Base-by-base conservation (phyloP, 495 filamentous ascomycete species). In the Beverwykella pulmonaria region DNA sequence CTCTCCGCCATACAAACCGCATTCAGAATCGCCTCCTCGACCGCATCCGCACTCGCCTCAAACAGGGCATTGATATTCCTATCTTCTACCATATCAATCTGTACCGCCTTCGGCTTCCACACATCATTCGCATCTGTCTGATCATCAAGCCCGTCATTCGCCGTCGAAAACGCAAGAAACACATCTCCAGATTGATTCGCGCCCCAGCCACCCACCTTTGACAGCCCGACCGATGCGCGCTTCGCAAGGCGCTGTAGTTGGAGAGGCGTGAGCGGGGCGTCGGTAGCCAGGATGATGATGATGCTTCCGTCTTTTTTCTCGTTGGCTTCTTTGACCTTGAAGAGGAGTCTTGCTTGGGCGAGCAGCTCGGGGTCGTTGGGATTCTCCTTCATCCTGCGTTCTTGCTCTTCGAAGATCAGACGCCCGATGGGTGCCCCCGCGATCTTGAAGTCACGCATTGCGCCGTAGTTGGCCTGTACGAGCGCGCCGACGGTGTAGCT, bases 1-100 rank as follows among this genome's bases (percentile, higher is more conserved):
- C 76, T 80, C 71, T 82, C 77, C 0, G 80, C 80, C 75, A 79
- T 82, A 41, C 75, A 80, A 1, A 85, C 65, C 46, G 80, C 77
- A 71, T 85, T 85, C 54, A 82, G 79, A 48, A 86, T 81, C 6
- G 81, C 75, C 70, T 86, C 82, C 71, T 86, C 82, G 0, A 79
- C 80, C 0, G 77, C 77, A 53, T 84, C 82, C 1, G 82, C 79
- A 7, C 75, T 77, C 5, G 80, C 81, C 61, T 81, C 78, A 56
- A 84, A 82, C 58, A 84, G 58, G 1, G 75, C 75, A 67, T 83
- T 79, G 53, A 84, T 82, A 0, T 77, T 81, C 20, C 75, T 54
- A 65, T 84, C 81, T 57, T 83, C 79, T 14, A 82, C 58, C 44
- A 81, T 73, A 19, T 79, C 71, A 2, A 81, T 73, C 0, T 64